Evolutionary conservation across 345 rosid genomes (phyloP).

Genomic region (Euclidium syriacum): DNA sequence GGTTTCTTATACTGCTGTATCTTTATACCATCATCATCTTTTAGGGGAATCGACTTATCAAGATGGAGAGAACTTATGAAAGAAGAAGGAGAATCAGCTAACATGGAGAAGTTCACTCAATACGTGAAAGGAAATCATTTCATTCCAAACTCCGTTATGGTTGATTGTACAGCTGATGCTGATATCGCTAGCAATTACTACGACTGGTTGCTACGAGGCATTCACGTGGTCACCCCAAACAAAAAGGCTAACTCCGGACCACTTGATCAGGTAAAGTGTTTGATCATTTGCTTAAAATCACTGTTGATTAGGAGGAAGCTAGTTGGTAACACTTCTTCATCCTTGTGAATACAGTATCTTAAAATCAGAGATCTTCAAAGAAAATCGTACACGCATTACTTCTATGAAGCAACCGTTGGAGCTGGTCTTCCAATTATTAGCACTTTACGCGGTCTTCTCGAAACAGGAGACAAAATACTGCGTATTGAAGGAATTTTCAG

Average conservation of each 20-base stretch:
- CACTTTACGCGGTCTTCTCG: constrained; percentile 93
- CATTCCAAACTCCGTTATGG: constrained; percentile 84
- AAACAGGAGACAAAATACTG: constrained; percentile 93
- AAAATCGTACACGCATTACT: constrained; percentile 93
- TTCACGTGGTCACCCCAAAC: constrained; percentile 91
- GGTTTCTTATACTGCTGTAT: background rate
- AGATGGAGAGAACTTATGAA: constrained; percentile 69
- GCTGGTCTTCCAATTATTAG: constrained; percentile 98
- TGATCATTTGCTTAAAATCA: background rate
- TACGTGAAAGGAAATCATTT: constrained; percentile 82
- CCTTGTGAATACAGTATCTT: constrained; percentile 51
- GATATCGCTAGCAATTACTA: constrained; percentile 64
- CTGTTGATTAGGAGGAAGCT: background rate
- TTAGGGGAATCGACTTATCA: constrained; percentile 73
- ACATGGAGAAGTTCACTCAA: constrained; percentile 67
- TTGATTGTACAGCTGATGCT: constrained; percentile 93
- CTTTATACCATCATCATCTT: constrained; percentile 9
- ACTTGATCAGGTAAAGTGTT: constrained; percentile 65
- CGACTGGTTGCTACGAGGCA: constrained; percentile 74
- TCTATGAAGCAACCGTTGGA: constrained; percentile 99
- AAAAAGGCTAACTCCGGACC: constrained; percentile 96
- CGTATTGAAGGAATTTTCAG: constrained; percentile 96
- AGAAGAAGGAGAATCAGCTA: constrained; percentile 64
- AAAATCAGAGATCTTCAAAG: constrained; percentile 90
- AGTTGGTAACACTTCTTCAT: constrained; percentile 11